Evolutionary conservation across 495 filamentous ascomycete species (phyloP), one percentile per base, ranked within the genome.

Genomic region (Tetracladium setigerum): DNA sequence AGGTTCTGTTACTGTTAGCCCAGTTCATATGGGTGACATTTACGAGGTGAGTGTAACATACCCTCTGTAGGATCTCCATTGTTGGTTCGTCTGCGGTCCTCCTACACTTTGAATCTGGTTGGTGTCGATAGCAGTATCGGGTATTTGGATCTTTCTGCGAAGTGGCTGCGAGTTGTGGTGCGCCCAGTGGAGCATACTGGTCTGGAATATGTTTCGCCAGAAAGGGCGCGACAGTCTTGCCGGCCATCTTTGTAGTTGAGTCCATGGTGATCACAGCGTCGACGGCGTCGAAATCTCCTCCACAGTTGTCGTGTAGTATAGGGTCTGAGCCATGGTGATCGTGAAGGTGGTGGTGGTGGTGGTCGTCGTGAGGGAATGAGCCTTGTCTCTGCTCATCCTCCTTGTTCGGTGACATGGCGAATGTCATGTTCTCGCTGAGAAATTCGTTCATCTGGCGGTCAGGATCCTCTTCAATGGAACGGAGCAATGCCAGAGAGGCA

Each of bases 41-140:
- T 19, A 13, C 13, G 33, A 59, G 7, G 15, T 11, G 17, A 11
- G 0, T 34, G 9, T 38, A 34, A 65, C 81, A 44, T 75, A 89
- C 86, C 58, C 78, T 79, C 60, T 97, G 92, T 46, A 99, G 73
- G 66, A 88, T 83, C 55, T 89, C 86, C 94, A 96, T 97, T 33
- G 90, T 89, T 31, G 86, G 82, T 63, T 97, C 92, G 67, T 97
- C 87, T 32, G 87, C 89, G 46, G 92, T 88, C 44, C 90, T 76
- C 44, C 87, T 70, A 65, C 92, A 99, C 68, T 95, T 95, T 24
- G 91, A 78, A 59, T 97, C 94, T 16, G 92, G 94, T 37, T 86
- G 77, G 62, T 99, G 92, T 27, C 92, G 81, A 64, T 99, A 97
- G 65, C 92, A 99, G 68, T 87, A 97, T 62, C 84, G 89, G 39